phyloP scores from a whole-genome alignment of 257 asterid species.

The Fraxinus excelsior region DNA sequence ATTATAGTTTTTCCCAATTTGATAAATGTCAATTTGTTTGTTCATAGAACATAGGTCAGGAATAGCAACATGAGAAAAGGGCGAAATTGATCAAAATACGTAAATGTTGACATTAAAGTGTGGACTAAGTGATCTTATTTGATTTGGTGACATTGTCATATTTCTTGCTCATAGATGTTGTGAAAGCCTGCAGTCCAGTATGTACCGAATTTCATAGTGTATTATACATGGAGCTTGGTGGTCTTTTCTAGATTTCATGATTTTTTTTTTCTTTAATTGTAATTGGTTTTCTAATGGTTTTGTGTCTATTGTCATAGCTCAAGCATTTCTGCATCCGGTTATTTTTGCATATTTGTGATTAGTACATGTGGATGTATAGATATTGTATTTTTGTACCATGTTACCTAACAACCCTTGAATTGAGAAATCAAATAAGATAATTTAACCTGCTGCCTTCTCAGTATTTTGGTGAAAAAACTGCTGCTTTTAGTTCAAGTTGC shows the following conservation, averaged over 20 bases:
- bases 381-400: too few relatives aligned
- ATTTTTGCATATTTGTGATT: not conserved
- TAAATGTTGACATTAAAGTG: not conserved
- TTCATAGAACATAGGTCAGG: not conserved
- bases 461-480: too few relatives aligned
- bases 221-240: not conserved
- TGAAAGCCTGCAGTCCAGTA: not conserved
- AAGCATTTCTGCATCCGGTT: not conserved
- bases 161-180: not conserved
- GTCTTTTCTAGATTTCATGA: not conserved
- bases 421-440: not conserved
- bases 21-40: not conserved
- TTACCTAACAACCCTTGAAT: too few relatives aligned
- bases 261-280: too few relatives aligned
- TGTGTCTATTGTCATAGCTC: not conserved
- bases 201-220: not conserved
- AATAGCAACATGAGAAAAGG: not conserved
- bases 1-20: not conserved
- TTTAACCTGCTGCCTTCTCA: not conserved
- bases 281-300: not conserved
- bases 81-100: too few relatives aligned
- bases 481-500: not conserved
- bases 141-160: not conserved
- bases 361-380: not conserved
- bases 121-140: not conserved